Evolutionary conservation across 805 yeast genomes (phyloP).

Genomic region (Candida pseudoglaebosa): DNA sequence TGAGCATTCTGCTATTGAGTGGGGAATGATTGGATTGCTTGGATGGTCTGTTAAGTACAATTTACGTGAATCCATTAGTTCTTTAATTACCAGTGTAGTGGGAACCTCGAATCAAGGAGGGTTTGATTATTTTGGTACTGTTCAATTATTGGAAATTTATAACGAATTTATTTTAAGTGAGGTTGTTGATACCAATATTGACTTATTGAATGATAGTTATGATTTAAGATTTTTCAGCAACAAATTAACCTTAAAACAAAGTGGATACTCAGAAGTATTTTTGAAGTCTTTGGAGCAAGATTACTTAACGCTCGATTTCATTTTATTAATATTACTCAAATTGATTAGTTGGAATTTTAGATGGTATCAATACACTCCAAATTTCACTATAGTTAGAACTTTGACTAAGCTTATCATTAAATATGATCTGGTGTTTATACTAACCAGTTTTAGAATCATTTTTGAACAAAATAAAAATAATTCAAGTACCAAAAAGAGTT

Average conservation of each 20-base stretch:
- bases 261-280: slow-evolving; percentile 19
- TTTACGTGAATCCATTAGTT: slow-evolving; percentile 32
- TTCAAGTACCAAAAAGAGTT: slow-evolving; percentile 9
- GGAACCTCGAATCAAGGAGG: slow-evolving; percentile 47
- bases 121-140: slow-evolving; percentile 60
- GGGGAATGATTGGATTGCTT: slow-evolving; percentile 68
- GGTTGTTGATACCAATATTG: slow-evolving; percentile 26
- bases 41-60: slow-evolving; percentile 41
- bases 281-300: slow-evolving; percentile 22
- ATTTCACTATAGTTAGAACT: slow-evolving; percentile 37
- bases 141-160: slow-evolving; percentile 45
- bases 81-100: slow-evolving; percentile 46
- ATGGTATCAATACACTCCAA: slow-evolving; percentile 58
- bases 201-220: slow-evolving; percentile 26
- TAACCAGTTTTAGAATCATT: slow-evolving; percentile 36
- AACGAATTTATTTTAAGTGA: slow-evolving; percentile 40
- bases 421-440: slow-evolving; percentile 39
- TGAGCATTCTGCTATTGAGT: slow-evolving; percentile 61
- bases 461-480: slow-evolving; percentile 28
- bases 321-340: slow-evolving; percentile 39
- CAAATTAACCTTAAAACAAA: slow-evolving; percentile 28
- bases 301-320: slow-evolving; percentile 29
- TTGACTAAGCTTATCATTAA: slow-evolving; percentile 39
- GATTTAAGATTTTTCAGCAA: slow-evolving; percentile 23
- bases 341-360: slow-evolving; percentile 59